Evolutionary conservation across 345 rosid species (phyloP), one percentile per base, ranked within the genome.

Genomic region (Dipteronia sinensis): DNA sequence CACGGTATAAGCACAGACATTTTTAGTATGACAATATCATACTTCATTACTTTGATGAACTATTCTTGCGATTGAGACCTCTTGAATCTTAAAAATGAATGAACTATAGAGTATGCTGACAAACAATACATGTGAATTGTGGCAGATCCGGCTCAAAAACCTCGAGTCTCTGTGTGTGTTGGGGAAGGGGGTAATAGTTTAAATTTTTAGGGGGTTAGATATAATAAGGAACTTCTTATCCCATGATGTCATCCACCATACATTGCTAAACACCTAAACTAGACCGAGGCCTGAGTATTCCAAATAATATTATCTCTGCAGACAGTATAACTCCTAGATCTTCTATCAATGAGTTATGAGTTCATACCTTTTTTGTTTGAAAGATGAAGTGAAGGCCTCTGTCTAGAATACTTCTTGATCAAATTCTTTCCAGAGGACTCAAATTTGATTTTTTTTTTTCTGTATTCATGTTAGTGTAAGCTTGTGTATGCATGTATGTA

Each of bases 51-150:
- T 29, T 42, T 2, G 46, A 25, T 61, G n/a, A 22, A 73, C 40
- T 61, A 10, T 61, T 22, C 38, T 20, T 6, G 3, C 16, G 15
- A 10, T 42, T 73, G 55, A 46, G 77, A 58, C 29, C 27, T 47
- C 61, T 74, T 47, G 22, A 63, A 63, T 74, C 19, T 74, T 23
- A 13, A 61, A 25, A 74, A 74, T 3, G 15, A 15, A 44, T 9
- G 16, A 31, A 44, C 17, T 7, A 9, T 23, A 64, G 27, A 34
- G 69, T 62, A 25, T 27, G 23, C n/a, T 74, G n/a, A 46, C 22
- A 63, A 12, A 63, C 40, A 23, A 74, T 47, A 42, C 34, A 46
- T 71, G 47, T 23, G 70, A 67, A 67, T 15, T 4, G 19, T 49
- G 55, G 16, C 17, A 15, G 55, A 49, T 15, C 46, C 10, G 46